These are phyloP conservation scores for Hebeloma cylindrosporum DNA, from an alignment of 768 basidiomycete genomes.

Conservation along the genomic window DNA sequence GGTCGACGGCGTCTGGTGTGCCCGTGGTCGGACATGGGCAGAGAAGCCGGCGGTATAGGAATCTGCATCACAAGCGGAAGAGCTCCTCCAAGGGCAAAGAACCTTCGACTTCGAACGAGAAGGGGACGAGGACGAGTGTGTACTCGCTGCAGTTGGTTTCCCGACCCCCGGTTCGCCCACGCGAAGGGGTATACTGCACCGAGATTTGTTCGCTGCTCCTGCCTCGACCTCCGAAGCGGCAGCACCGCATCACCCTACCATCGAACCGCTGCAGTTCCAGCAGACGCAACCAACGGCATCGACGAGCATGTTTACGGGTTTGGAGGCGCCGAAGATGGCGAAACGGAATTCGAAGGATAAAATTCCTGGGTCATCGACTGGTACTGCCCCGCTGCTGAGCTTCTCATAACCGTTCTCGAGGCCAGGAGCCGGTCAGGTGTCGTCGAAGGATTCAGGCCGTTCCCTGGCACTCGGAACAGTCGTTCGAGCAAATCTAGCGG, in stretches of 20 bases:
- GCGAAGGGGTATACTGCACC: constrained; percentile 56
- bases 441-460: constrained; percentile 62
- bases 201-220: constrained; percentile 65
- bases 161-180: constrained; percentile 51
- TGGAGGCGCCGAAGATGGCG: constrained; percentile 30
- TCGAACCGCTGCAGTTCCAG: constrained; percentile 14
- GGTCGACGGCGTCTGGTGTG: constrained; percentile 24
- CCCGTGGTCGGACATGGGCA: constrained; percentile 2
- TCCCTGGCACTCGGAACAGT: constrained; percentile 56
- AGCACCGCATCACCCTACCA: too few species aligned
- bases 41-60: too few species aligned
- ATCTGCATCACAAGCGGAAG: constrained; percentile 25
- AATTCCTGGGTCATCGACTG: constrained; percentile 26
- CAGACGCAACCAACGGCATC: constrained; percentile 16
- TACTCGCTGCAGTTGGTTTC: constrained; percentile 59
- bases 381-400: constrained; percentile 42
- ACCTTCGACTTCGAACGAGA: constrained; percentile 14
- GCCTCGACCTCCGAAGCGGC: too few species aligned
- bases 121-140: constrained; percentile 46
- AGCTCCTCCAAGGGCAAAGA: constrained; percentile 30
- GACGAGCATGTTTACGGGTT: constrained; percentile 9
- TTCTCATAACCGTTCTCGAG: constrained; percentile 74
- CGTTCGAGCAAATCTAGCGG: too few species aligned
- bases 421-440: constrained; percentile 55
- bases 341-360: constrained; percentile 50